Evolutionary conservation across 352 stramenopile species (phyloP).

Genomic region (Phytophthora palmivora): DNA sequence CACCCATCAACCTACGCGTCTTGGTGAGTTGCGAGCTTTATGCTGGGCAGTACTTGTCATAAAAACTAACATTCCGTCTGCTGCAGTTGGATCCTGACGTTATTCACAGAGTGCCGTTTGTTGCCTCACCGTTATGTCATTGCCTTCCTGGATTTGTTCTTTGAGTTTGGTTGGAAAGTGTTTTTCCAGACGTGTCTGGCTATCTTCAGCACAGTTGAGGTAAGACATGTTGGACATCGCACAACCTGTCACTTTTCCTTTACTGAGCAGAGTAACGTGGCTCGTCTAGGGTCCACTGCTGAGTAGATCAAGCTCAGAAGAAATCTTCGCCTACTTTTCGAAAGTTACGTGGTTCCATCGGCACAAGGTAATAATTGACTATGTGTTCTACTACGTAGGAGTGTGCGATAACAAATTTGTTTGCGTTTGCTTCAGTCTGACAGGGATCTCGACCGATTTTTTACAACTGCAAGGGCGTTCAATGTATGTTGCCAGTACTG

Average conservation of each 20-base stretch:
- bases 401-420: no score
- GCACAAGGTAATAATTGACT: conserved; percentile 37
- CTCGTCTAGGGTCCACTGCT: conserved; percentile 29
- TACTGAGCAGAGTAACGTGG: neutral
- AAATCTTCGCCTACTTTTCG: conserved; percentile 45
- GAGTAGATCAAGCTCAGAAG: conserved; percentile 22
- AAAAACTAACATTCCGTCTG: neutral
- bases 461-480: conserved; percentile 40
- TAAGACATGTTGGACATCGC: no score
- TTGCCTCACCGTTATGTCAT: conserved; percentile 48
- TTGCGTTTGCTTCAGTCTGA: no score
- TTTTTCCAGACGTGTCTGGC: conserved; percentile 53
- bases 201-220: conserved; percentile 50
- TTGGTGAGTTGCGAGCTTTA: conserved; percentile 31
- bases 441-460: conserved; percentile 45
- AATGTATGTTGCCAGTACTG: conserved; percentile 46
- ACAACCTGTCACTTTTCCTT: no score
- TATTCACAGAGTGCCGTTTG: conserved; percentile 60
- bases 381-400: no score
- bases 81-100: conserved; percentile 56
- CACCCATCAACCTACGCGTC: conserved; percentile 60
- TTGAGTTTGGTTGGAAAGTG: conserved; percentile 56
- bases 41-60: neutral
- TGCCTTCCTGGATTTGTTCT: conserved; percentile 55
- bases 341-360: conserved; percentile 45